These are phyloP conservation scores for Elaeagnus macrophylla DNA, from an alignment of 306 rosid species.

Conservation along the genomic window DNA sequence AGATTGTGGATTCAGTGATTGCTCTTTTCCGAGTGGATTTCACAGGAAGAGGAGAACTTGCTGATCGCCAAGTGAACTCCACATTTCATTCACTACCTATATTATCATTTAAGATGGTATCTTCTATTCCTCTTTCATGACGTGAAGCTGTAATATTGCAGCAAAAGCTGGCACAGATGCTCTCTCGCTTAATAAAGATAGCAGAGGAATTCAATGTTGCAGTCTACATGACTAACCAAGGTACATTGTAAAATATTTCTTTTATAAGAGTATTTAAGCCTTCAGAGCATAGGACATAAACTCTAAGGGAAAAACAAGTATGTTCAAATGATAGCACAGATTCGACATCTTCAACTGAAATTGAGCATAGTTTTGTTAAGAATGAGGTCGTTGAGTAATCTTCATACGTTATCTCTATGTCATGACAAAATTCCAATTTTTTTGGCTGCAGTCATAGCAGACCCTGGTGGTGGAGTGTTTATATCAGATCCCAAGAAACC, in stretches of 20 bases:
- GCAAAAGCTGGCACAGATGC: constrained; percentile 96
- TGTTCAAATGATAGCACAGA: no score
- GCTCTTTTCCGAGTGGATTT: constrained; percentile 91
- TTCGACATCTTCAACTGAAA: no score
- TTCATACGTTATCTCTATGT: background rate
- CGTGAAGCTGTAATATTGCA: constrained; percentile 30
- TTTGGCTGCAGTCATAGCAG: constrained; percentile 73
- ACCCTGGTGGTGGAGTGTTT: constrained; percentile 90
- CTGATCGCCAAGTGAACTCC: constrained; percentile 79
- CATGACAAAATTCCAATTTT: background rate
- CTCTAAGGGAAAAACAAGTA: no score
- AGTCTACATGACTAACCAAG: constrained; percentile 93
- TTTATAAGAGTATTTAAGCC: no score
- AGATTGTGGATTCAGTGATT: constrained; percentile 86
- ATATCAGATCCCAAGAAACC: constrained; percentile 94
- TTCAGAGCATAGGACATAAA: no score
- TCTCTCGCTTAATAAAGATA: constrained; percentile 73
- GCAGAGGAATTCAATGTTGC: constrained; percentile 93
- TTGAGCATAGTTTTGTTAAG: no score
- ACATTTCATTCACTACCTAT: background rate
- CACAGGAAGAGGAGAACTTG: constrained; percentile 93
- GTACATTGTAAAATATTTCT: constrained; percentile 23
- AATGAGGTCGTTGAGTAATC: no score
- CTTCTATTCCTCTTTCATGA: constrained; percentile 10
- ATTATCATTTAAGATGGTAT: background rate